Percentiles rank a stretch among this genome's conserved stretches.
Evolutionary conservation across 139 green algal species (phyloP).

Genomic region (Auxenochlorella pyrenoidosa): DNA sequence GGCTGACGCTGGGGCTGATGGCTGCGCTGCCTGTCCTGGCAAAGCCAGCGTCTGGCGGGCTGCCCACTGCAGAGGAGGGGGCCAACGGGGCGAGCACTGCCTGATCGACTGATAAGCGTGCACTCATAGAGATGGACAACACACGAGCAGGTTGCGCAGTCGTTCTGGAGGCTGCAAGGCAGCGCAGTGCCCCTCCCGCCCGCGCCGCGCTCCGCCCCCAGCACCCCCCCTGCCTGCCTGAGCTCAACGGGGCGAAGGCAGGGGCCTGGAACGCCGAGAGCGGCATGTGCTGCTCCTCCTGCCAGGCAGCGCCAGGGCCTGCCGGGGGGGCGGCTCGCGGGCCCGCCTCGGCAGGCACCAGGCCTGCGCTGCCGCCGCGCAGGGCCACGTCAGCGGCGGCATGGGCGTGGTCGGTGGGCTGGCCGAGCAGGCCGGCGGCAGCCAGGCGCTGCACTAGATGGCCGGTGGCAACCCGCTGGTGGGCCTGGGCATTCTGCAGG

Average conservation of each 20-base stretch:
- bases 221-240: neutral
- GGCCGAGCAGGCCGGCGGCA: neutral
- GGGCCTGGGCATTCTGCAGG: neutral
- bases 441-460: neutral
- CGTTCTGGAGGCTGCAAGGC: too few species aligned
- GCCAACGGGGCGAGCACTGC: too few species aligned
- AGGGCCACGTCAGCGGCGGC: neutral
- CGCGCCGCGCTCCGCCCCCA: neutral
- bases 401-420: neutral
- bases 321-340: neutral
- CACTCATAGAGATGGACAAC: too few species aligned
- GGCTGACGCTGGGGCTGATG: too few species aligned
- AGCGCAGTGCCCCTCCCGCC: too few species aligned
- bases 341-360: neutral
- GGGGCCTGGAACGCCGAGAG: constrained; percentile 7
- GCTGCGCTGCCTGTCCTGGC: too few species aligned
- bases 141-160: too few species aligned
- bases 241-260: neutral
- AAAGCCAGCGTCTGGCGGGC: neutral
- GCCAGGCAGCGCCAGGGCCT: neutral
- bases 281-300: neutral
- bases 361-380: neutral
- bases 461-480: neutral
- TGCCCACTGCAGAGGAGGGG: neutral
- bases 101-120: too few species aligned